Evolutionary conservation across 176 grass and related monocot species (phyloP).

Genomic region (Eragrostis curvula): DNA sequence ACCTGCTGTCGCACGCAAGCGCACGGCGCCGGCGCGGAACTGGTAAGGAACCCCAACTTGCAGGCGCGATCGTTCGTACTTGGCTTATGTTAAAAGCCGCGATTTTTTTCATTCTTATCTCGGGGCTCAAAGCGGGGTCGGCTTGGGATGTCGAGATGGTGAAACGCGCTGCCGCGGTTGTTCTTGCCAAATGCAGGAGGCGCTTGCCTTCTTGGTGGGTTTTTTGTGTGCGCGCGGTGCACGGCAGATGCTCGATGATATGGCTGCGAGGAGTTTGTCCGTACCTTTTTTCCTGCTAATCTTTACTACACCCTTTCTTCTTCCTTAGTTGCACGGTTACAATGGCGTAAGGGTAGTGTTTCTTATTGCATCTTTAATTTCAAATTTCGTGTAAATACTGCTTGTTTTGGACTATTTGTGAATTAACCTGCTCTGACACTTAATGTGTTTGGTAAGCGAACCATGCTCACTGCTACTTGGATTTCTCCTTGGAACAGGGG

Average conservation of each 20-base stretch:
- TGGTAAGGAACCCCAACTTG: not conserved
- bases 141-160: not conserved
- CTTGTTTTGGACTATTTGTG: not conserved
- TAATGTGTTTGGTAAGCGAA: not conserved
- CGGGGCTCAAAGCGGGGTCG: not conserved
- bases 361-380: not conserved
- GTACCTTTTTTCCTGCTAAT: not conserved
- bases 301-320: not conserved
- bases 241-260: not conserved
- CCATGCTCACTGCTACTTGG: not conserved
- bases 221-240: not conserved
- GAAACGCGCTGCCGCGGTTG: not conserved
- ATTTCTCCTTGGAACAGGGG: not conserved
- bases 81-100: too few relatives aligned
- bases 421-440: not conserved
- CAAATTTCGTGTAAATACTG: not conserved
- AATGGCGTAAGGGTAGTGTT: not conserved
- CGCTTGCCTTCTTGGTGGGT: not conserved
- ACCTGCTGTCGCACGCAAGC: not conserved
- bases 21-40: not conserved
- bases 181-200: not conserved
- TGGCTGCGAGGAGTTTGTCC: not conserved
- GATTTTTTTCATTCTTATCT: not conserved
- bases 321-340: not conserved
- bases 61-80: too few relatives aligned